Conservation (phyloP, 495 filamentous ascomycete genomes). For the Hapsidospora chrysogenum region DNA sequence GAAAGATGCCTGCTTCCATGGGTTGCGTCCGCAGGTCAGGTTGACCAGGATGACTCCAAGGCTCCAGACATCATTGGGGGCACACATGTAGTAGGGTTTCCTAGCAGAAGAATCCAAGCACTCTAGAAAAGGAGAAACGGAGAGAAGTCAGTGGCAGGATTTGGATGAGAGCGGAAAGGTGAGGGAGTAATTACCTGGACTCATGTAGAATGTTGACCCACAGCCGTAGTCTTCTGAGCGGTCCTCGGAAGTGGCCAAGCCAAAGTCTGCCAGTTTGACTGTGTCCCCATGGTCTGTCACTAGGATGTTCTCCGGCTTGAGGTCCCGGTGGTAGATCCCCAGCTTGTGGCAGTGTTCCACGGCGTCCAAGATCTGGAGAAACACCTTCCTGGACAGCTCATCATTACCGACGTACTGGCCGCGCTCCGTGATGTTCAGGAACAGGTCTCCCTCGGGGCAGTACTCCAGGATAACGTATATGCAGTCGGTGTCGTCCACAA, state of each 20-base stretch:
- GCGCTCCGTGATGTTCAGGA: conserved; percentile 90
- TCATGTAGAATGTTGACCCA: conserved; percentile 99
- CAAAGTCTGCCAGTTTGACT: conserved; percentile 95
- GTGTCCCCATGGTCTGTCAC: conserved; percentile 76
- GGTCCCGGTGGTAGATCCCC: conserved; percentile 92
- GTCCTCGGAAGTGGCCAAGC: conserved; percentile 71
- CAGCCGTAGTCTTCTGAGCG: conserved; percentile 91
- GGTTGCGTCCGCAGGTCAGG: conserved; percentile 93
- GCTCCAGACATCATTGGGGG: conserved; percentile 95
- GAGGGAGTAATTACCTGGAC: conserved; percentile 56
- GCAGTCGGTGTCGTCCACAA: conserved; percentile 83
- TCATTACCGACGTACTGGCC: conserved; percentile 90
- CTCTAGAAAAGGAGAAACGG: conserved; percentile 52
- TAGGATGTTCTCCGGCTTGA: conserved; percentile 97
- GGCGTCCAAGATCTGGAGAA: conserved; percentile 94
- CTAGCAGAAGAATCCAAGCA: conserved; percentile 77
- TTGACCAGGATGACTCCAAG: conserved; percentile 96
- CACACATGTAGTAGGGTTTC: conserved; percentile 74
- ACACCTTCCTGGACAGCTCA: conserved; percentile 65
- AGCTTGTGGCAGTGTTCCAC: conserved; percentile 86
- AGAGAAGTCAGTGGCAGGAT: background rate
- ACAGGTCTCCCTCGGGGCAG: conserved; percentile 93
- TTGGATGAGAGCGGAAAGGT: conserved; percentile 1
- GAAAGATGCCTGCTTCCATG: conserved; percentile 87
- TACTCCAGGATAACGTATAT: conserved; percentile 95